Evolutionary conservation across 2,329 filamentous ascomycete genomes (phyloP).

Genomic region (Rhynchosporium graminicola): DNA sequence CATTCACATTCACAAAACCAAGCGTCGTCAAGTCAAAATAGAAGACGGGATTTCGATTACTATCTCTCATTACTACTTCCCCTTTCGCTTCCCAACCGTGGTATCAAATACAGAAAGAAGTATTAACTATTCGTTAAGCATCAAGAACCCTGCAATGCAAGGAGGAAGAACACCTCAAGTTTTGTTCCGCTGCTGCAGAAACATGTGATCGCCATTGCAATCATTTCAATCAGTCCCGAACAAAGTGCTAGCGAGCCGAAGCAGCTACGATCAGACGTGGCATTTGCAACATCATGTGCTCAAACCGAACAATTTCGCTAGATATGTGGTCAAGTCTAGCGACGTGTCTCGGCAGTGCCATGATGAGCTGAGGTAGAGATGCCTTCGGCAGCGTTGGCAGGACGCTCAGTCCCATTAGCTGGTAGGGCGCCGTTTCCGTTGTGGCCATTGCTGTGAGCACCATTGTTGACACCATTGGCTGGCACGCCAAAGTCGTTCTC

Average conservation of each 20-base stretch:
- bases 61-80: too few relatives aligned
- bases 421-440: not conserved
- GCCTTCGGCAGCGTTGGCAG: not conserved
- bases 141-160: not conserved
- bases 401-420: not conserved
- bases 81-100: not conserved
- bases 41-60: too few relatives aligned
- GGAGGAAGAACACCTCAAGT: not conserved
- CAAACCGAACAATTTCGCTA: not conserved
- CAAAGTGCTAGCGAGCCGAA: too few relatives aligned
- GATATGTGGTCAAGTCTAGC: not conserved
- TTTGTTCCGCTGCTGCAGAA: too few relatives aligned
- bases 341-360: not conserved
- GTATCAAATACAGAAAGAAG: constrained; percentile 1
- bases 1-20: too few relatives aligned
- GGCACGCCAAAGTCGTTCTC: not conserved
- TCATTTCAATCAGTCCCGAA: too few relatives aligned
- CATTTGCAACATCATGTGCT: not conserved
- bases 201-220: too few relatives aligned
- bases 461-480: not conserved
- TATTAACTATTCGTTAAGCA: not conserved
- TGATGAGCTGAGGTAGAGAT: not conserved
- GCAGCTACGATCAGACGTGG: not conserved
- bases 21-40: too few relatives aligned
- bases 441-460: not conserved